Evolutionary conservation across 2,329 filamentous ascomycete species (phyloP).

Genomic region (Monosporascus sp.): DNA sequence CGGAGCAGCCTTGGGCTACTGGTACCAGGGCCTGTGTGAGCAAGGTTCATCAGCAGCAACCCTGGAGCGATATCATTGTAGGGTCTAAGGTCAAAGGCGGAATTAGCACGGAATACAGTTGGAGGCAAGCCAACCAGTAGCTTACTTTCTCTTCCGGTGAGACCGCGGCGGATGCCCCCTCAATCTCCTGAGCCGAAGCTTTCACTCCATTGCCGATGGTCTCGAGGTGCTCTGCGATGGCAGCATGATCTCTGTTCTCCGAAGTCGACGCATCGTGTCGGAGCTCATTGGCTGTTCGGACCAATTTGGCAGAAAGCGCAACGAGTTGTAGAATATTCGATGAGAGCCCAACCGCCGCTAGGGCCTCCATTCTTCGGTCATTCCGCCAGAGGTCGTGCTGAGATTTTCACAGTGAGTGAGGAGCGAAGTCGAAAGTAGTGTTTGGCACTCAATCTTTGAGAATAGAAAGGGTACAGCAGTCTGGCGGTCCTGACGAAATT

Average conservation of each 20-base stretch:
- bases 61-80: too few species aligned
- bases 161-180: conserved; percentile 3
- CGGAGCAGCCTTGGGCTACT: conserved; percentile 10
- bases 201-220: conserved; percentile 6
- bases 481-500: too few species aligned
- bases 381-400: neutral
- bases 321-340: conserved; percentile 16
- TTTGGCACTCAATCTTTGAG: too few species aligned
- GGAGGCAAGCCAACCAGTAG: neutral
- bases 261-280: conserved; percentile 11
- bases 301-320: conserved; percentile 9
- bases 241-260: conserved; percentile 9
- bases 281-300: conserved; percentile 12
- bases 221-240: conserved; percentile 9
- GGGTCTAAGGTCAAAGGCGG: neutral
- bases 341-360: conserved; percentile 15
- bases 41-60: too few species aligned
- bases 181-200: conserved; percentile 7
- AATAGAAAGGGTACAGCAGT: too few species aligned
- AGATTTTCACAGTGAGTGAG: too few species aligned
- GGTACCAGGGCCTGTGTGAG: conserved; percentile 7
- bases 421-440: too few species aligned
- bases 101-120: neutral
- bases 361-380: conserved; percentile 12
- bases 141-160: conserved; percentile 8